A percentile compares a stretch with the other conserved stretches of the same genome.
Evolutionary conservation across 768 basidiomycete species (phyloP).

Genomic region (Lentinus brumalis): DNA sequence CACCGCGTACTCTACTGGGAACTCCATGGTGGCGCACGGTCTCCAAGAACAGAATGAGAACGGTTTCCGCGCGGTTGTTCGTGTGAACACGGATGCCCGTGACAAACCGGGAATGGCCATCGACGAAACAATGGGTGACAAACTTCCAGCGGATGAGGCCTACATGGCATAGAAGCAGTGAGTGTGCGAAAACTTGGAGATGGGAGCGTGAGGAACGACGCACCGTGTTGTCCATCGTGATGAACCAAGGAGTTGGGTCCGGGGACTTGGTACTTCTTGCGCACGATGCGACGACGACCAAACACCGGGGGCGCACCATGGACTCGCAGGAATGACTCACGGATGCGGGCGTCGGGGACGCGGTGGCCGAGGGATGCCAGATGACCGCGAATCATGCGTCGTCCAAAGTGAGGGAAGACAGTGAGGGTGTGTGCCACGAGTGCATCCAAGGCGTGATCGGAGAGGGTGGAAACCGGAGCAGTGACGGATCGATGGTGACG

Average conservation of each 20-base stretch:
- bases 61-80: slow-evolving; percentile 43
- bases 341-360: background rate
- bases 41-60: slow-evolving; percentile 35
- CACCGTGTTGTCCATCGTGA: slow-evolving; percentile 28
- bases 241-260: slow-evolving; percentile 27
- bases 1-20: slow-evolving; percentile 36
- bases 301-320: slow-evolving; percentile 2
- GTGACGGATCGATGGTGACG: slow-evolving; percentile 18
- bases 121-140: slow-evolving; percentile 27
- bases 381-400: slow-evolving; percentile 7
- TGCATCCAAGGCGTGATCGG: background rate
- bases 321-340: slow-evolving; percentile 3
- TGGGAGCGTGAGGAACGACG: background rate
- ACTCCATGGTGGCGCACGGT: slow-evolving; percentile 29
- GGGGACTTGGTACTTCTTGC: slow-evolving; percentile 22
- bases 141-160: slow-evolving; percentile 27
- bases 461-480: slow-evolving; percentile 16
- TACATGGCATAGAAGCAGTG: background rate
- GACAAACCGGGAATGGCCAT: slow-evolving; percentile 29
- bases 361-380: slow-evolving; percentile 1
- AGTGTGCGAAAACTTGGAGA: too few species aligned
- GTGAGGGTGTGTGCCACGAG: background rate
- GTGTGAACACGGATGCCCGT: slow-evolving; percentile 36
- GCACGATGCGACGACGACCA: slow-evolving; percentile 1
- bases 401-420: slow-evolving; percentile 3